Conservation (phyloP, 495 filamentous ascomycete genomes). For the Penicillium roqueforti region DNA sequence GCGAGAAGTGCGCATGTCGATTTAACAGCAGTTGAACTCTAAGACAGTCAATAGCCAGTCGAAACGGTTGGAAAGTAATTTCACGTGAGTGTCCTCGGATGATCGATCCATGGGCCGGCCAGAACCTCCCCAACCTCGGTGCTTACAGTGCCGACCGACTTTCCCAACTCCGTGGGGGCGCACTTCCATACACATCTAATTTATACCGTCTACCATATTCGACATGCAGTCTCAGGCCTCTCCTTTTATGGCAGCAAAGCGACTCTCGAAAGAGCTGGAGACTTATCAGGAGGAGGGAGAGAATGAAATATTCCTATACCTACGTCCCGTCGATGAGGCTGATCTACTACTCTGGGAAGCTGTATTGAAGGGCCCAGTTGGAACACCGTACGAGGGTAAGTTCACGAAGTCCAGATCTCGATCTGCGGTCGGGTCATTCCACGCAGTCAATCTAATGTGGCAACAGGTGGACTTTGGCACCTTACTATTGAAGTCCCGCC, state of each 20-base stretch:
- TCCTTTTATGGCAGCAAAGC: too few species aligned
- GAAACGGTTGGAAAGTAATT: conserved; percentile 3
- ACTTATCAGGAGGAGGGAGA: conserved; percentile 49
- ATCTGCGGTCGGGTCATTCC: too few species aligned
- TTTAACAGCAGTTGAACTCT: not conserved
- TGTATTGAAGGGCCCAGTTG: conserved; percentile 66
- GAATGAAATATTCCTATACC: conserved; percentile 53
- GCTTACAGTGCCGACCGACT: conserved; percentile 5
- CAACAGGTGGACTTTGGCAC: conserved; percentile 73
- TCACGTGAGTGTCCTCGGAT: conserved; percentile 20
- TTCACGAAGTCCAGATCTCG: not conserved
- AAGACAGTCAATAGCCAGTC: not conserved
- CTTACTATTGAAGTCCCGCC: conserved; percentile 72
- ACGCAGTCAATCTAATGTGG: conserved; percentile 1
- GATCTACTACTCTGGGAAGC: conserved; percentile 75
- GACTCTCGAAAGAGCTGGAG: conserved; percentile 63
- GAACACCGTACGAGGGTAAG: conserved; percentile 68
- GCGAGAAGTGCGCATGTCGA: conserved; percentile 58
- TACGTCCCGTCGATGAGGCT: conserved; percentile 65
- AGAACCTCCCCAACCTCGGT: conserved; percentile 7
- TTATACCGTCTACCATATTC: conserved; percentile 6
- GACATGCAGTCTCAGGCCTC: too few species aligned
- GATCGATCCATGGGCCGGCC: conserved; percentile 4
- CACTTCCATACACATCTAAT: not conserved
- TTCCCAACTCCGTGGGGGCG: not conserved